These are phyloP conservation scores for Alternaria sp. DNA, from an alignment of 2,329 filamentous ascomycete species.

Conservation along the genomic window DNA sequence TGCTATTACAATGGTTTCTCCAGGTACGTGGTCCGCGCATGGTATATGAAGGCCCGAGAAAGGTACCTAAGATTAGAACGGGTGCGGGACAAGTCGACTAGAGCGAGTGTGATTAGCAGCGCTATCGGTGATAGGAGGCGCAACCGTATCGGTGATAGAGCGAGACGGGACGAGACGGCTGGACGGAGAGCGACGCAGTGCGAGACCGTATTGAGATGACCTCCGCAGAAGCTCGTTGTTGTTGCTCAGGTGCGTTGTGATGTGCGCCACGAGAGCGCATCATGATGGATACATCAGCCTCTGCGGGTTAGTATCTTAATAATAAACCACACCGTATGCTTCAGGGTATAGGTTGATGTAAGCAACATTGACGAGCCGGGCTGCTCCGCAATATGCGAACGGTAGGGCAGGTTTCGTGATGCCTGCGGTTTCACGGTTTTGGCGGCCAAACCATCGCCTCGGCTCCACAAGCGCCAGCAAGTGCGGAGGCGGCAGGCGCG, in stretches of 20 bases:
- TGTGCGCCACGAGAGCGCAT: no score
- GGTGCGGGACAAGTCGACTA: neutral
- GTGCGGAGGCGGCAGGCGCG: slow-evolving; percentile 28
- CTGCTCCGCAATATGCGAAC: neutral
- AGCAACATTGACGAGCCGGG: neutral
- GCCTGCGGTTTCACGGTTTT: slow-evolving; percentile 6
- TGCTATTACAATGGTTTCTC: neutral
- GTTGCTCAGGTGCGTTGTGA: no score
- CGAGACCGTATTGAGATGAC: neutral
- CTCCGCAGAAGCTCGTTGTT: no score
- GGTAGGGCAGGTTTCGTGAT: neutral
- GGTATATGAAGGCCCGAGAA: neutral
- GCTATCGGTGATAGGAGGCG: neutral
- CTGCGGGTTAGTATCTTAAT: neutral
- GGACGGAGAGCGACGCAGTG: neutral
- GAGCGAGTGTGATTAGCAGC: neutral
- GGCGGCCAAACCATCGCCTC: slow-evolving; percentile 8
- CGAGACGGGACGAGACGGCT: neutral
- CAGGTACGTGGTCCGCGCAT: neutral
- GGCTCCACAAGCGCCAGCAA: slow-evolving; percentile 18
- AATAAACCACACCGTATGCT: neutral
- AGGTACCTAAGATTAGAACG: neutral
- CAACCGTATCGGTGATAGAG: neutral
- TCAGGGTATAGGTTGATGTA: neutral
- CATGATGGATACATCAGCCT: neutral